Evolutionary conservation across 225 moss, liverwort and hornwort genomes (phyloP).

Genomic region (Pseudoscleropodium purum): DNA sequence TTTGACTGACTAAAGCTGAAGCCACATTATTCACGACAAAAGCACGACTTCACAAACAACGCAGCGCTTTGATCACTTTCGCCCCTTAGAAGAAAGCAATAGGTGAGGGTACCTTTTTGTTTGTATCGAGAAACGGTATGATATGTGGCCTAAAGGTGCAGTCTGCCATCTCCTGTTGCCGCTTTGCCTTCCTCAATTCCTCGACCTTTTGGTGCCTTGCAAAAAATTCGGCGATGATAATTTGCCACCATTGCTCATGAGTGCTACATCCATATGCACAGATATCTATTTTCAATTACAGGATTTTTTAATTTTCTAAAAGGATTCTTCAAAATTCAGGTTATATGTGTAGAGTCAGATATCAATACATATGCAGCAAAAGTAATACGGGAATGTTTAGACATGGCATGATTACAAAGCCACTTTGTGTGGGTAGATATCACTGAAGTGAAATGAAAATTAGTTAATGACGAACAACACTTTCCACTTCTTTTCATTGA

Average conservation of each 20-base stretch:
- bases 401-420: not conserved
- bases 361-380: not conserved
- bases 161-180: conserved; percentile 60
- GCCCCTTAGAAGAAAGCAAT: not conserved
- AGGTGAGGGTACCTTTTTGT: conserved; percentile 30
- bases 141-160: conserved; percentile 82
- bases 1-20: not conserved
- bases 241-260: conserved; percentile 70
- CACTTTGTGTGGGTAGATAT: not conserved
- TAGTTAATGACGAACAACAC: not conserved
- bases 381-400: not conserved
- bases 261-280: conserved; percentile 43
- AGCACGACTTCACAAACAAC: not conserved
- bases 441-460: not conserved
- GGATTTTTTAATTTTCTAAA: not conserved
- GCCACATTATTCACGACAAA: not conserved
- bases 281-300: not conserved
- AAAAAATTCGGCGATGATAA: conserved; percentile 50
- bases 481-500: not conserved
- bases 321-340: not conserved
- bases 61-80: conserved; percentile 6
- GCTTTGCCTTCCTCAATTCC: conserved; percentile 48
- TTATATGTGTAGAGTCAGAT: not conserved
- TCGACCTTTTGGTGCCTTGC: conserved; percentile 58
- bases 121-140: not conserved